Evolutionary conservation across 225 moss, liverwort and hornwort genomes (phyloP).

Genomic region (Rhytidiadelphus loreus): DNA sequence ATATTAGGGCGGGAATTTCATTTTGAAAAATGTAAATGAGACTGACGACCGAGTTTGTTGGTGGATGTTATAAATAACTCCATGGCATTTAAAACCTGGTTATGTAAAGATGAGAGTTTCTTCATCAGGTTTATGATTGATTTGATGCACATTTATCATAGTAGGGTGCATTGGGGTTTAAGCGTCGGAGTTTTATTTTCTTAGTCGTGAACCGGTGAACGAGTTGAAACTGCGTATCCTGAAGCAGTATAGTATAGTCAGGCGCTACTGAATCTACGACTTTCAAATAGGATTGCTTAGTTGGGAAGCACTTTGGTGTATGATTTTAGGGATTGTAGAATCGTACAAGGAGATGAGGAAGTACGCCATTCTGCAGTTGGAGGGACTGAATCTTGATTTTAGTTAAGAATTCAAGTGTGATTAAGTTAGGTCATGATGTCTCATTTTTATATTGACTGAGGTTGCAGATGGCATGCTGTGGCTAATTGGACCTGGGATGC

Average conservation of each 20-base stretch:
- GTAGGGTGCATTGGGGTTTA: background rate
- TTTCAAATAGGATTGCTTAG: background rate
- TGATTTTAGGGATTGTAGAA: background rate
- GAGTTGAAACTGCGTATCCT: background rate
- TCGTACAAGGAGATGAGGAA: no score
- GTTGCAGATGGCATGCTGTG: conserved; percentile 84
- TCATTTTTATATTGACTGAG: background rate
- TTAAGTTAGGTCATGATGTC: background rate
- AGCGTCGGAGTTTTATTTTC: background rate
- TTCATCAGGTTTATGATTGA: background rate
- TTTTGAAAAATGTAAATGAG: background rate
- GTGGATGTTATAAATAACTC: background rate
- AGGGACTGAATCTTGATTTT: background rate
- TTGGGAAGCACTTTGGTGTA: background rate
- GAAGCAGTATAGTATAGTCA: background rate
- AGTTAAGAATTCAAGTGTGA: background rate
- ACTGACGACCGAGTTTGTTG: background rate
- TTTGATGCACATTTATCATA: background rate
- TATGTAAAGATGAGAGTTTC: background rate
- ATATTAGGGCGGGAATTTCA: background rate
- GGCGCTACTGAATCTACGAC: background rate
- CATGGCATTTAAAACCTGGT: background rate
- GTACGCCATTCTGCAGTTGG: background rate
- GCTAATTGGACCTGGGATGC: conserved; percentile 97
- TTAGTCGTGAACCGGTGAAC: background rate